phyloP scores from a whole-genome alignment of 2,329 filamentous ascomycete genomes.

The Phialophora chinensis region DNA sequence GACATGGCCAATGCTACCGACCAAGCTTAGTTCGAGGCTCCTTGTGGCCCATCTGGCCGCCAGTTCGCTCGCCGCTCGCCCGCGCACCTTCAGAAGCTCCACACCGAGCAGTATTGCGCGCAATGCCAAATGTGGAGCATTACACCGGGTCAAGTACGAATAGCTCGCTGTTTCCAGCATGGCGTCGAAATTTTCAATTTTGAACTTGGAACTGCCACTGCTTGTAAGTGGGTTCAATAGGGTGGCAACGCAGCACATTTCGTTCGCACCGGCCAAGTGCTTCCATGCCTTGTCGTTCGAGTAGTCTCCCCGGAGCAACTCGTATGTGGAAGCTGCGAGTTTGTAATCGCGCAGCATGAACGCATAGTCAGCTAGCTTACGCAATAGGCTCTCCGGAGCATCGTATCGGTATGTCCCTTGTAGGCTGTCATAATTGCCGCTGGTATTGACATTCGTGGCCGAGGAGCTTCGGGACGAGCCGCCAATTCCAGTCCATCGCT shows the following conservation, averaged over 20 bases:
- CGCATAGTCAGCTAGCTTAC: slow-evolving; percentile 90
- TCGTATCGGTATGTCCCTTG: slow-evolving; percentile 85
- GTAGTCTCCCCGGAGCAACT: slow-evolving; percentile 86
- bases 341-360: slow-evolving; percentile 99
- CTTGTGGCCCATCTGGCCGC: slow-evolving; percentile 83
- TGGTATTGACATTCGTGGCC: slow-evolving; percentile 54
- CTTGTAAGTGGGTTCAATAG: slow-evolving; percentile 74
- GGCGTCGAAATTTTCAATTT: slow-evolving; percentile 80
- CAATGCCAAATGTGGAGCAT: slow-evolving; percentile 77
- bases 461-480: slow-evolving; percentile 64
- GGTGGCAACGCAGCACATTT: slow-evolving; percentile 88
- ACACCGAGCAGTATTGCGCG: slow-evolving; percentile 76
- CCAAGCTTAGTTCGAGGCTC: slow-evolving; percentile 77
- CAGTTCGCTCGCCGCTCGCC: slow-evolving; percentile 80
- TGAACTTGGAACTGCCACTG: slow-evolving; percentile 73
- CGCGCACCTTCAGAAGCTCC: slow-evolving; percentile 81
- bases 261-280: slow-evolving; percentile 89
- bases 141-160: slow-evolving; percentile 87
- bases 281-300: slow-evolving; percentile 96
- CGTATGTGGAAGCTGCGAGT: slow-evolving; percentile 87
- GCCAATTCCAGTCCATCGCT: slow-evolving; percentile 85
- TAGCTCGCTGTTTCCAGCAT: slow-evolving; percentile 91
- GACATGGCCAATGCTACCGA: slow-evolving; percentile 71
- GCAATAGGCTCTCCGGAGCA: slow-evolving; percentile 85
- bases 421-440: slow-evolving; percentile 74